Percentiles rank a stretch among this genome's conserved stretches.
Evolutionary conservation across 2,329 filamentous ascomycete species (phyloP).

Genomic region (Pseudogymnoascus sp.): DNA sequence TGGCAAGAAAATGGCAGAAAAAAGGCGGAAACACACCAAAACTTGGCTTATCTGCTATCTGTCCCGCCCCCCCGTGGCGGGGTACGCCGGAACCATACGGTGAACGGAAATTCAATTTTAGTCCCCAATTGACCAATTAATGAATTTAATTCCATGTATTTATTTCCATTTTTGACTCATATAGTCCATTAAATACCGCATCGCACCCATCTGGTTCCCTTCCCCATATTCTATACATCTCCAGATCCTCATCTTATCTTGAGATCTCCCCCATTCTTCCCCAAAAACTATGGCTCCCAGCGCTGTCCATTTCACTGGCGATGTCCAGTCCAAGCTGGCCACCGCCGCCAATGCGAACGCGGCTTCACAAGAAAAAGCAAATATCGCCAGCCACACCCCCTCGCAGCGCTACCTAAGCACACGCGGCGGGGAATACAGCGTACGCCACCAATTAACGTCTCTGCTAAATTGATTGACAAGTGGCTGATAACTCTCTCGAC

Average conservation of each 20-base stretch:
- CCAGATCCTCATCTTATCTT: background rate
- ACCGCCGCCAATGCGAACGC: background rate
- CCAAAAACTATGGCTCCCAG: background rate
- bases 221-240: background rate
- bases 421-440: slow-evolving; percentile 54
- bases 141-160: background rate
- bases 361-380: slow-evolving; percentile 5
- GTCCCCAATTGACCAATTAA: background rate
- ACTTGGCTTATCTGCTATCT: slow-evolving; percentile 1
- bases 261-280: background rate
- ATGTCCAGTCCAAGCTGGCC: background rate
- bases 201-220: background rate
- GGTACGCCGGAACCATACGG: slow-evolving; percentile 5
- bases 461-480: slow-evolving; percentile 11
- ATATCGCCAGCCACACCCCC: slow-evolving; percentile 30
- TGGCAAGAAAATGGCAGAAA: background rate
- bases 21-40: background rate
- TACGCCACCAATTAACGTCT: slow-evolving; percentile 30
- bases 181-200: background rate
- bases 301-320: background rate
- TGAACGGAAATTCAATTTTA: background rate
- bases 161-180: slow-evolving; percentile 1
- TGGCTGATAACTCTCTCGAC: slow-evolving; percentile 14
- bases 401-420: slow-evolving; percentile 57
- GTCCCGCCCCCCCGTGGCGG: background rate